These are phyloP conservation scores for Paspalum vaginatum DNA, from an alignment of 176 grass and related monocot genomes.

Conservation along the genomic window DNA sequence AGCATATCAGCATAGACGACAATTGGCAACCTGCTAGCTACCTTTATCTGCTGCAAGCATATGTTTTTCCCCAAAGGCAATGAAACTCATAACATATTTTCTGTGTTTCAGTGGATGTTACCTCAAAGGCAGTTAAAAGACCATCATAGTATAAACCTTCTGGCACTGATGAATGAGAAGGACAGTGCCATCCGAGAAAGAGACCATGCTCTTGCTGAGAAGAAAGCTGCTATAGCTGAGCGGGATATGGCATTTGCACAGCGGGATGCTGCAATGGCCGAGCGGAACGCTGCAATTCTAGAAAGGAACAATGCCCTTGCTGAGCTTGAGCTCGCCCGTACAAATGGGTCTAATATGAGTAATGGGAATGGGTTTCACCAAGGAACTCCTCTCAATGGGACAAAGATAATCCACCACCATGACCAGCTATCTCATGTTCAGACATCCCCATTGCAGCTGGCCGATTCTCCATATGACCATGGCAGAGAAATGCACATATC, in stretches of 20 bases:
- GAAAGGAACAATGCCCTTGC: slow-evolving; percentile 85
- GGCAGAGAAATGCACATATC: slow-evolving; percentile 74
- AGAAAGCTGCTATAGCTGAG: slow-evolving; percentile 81
- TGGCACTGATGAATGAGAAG: slow-evolving; percentile 71
- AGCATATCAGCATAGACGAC: not conserved
- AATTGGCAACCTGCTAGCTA: not conserved
- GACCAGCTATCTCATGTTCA: slow-evolving; percentile 65
- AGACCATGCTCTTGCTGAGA: slow-evolving; percentile 82
- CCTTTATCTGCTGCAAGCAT: not conserved
- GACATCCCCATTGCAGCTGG: slow-evolving; percentile 63
- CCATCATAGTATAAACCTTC: slow-evolving; percentile 65
- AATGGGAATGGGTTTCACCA: slow-evolving; percentile 46
- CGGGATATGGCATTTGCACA: slow-evolving; percentile 75
- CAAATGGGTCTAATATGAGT: slow-evolving; percentile 56
- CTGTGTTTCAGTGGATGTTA: slow-evolving; percentile 84
- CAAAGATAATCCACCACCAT: slow-evolving; percentile 56
- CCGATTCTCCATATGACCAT: slow-evolving; percentile 86
- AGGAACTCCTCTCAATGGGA: slow-evolving; percentile 47
- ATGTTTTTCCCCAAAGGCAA: not conserved
- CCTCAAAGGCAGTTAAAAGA: slow-evolving; percentile 79
- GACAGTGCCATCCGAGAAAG: slow-evolving; percentile 82
- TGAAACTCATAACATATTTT: not conserved
- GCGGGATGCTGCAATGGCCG: slow-evolving; percentile 78
- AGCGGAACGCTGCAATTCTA: slow-evolving; percentile 71
- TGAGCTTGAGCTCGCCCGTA: slow-evolving; percentile 63